Conservation (phyloP, 106 monocot genomes). For the Dendrobium chrysotoxum region DNA sequence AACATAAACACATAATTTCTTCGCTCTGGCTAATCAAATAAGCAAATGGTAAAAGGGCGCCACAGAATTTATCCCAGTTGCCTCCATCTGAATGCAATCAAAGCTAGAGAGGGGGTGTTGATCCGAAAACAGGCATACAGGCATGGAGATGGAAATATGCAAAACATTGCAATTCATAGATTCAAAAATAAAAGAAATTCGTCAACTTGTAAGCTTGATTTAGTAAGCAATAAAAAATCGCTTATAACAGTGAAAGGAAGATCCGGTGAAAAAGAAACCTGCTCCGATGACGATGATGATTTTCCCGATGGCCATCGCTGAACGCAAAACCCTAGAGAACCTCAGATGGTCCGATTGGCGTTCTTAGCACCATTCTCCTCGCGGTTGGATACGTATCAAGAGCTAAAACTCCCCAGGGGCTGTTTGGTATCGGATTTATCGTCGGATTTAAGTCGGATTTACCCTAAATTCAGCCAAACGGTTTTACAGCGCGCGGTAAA, state of each 20-base stretch:
- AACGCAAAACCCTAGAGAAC: neutral
- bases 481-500: no score
- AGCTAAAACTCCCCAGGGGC: neutral
- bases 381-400: neutral
- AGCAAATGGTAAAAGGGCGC: neutral
- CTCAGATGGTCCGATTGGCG: neutral
- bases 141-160: neutral
- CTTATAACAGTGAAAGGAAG: neutral
- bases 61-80: neutral
- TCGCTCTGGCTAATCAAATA: neutral
- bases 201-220: neutral
- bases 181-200: neutral
- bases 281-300: slow-evolving; percentile 10
- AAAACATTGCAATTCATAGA: neutral
- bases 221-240: neutral
- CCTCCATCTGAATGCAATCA: neutral
- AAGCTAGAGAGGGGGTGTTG: neutral
- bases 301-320: slow-evolving; percentile 2
- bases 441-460: no score
- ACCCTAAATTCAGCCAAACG: no score
- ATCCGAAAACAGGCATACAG: neutral
- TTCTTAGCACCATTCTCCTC: neutral
- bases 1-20: neutral
- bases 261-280: neutral
- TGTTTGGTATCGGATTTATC: no score